Evolutionary conservation across 2,329 filamentous ascomycete species (phyloP).

Genomic region (Neofusicoccum kwambonambiense): DNA sequence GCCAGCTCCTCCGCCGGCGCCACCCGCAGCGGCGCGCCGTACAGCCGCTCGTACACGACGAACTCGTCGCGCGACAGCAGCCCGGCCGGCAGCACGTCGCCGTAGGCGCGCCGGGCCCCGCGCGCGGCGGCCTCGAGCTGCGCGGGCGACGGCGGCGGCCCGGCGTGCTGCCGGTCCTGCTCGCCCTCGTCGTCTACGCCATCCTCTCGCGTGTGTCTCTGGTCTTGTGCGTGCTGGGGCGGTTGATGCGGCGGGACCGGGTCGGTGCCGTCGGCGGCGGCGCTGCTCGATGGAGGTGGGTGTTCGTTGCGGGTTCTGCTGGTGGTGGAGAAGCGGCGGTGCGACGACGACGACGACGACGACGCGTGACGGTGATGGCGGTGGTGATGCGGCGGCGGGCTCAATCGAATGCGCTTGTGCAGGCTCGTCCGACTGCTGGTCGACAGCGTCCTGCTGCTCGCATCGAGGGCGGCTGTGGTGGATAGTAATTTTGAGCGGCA

Average conservation of each 20-base stretch:
- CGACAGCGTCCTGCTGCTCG: background rate
- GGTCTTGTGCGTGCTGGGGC: background rate
- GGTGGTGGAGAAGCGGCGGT: background rate
- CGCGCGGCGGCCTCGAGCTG: conserved; percentile 65
- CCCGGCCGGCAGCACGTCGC: conserved; percentile 71
- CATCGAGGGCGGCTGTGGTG: background rate
- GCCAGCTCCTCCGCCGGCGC: conserved; percentile 54
- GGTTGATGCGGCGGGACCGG: background rate
- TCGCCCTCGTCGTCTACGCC: background rate
- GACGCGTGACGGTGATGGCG: background rate
- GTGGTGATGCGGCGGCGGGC: background rate
- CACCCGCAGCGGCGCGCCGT: conserved; percentile 67
- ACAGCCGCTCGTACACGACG: conserved; percentile 73
- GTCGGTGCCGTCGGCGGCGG: background rate
- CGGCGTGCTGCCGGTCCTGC: too few relatives aligned
- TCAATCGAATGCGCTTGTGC: conserved; percentile 4
- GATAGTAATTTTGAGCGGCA: conserved; percentile 8
- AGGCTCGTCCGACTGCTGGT: background rate
- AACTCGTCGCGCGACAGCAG: conserved; percentile 71
- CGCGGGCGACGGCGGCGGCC: background rate
- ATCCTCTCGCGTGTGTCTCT: background rate
- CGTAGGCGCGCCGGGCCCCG: conserved; percentile 70
- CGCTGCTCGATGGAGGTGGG: background rate
- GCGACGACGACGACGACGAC: background rate
- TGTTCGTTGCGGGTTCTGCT: background rate